A percentile compares a stretch with the other conserved stretches of the same genome.
Conservation (phyloP, 768 basidiomycete genomes). For the Basidioascus undulatus region DNA sequence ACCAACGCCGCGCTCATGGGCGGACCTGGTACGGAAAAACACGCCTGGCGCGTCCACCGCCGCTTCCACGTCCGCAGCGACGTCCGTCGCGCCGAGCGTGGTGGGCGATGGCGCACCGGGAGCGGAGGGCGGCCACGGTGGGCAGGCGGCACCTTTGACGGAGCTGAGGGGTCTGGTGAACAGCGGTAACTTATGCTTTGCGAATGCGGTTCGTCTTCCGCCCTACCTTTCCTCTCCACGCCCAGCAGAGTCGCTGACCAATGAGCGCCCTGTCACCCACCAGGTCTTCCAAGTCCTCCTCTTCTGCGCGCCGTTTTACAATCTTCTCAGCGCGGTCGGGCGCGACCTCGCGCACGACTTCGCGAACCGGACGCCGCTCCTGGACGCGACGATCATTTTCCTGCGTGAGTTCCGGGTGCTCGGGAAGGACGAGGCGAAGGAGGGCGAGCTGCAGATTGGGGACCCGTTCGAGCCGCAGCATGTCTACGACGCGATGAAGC, state of each 20-base stretch:
- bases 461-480: constrained; percentile 64
- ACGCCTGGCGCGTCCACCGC: constrained; percentile 28
- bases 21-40: neutral
- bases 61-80: constrained; percentile 20
- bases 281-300: constrained; percentile 65
- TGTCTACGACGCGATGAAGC: constrained; percentile 79
- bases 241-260: neutral
- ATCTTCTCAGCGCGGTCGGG: constrained; percentile 47
- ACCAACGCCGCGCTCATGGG: constrained; percentile 3
- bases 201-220: constrained; percentile 37
- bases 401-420: constrained; percentile 41
- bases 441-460: neutral
- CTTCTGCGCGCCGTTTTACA: constrained; percentile 68
- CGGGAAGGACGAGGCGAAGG: constrained; percentile 20
- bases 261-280: too few relatives aligned
- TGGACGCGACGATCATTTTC: constrained; percentile 32
- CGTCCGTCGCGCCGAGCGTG: constrained; percentile 5
- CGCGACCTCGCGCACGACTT: constrained; percentile 25
- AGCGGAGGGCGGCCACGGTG: constrained; percentile 29
- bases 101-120: constrained; percentile 17
- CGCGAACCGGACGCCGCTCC: constrained; percentile 17
- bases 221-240: neutral
- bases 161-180: constrained; percentile 68
- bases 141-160: constrained; percentile 19
- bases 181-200: constrained; percentile 92